A percentile compares a stretch with the other conserved stretches of the same genome.
Conservation (phyloP, 768 basidiomycete genomes). For the Megacollybia marginata region DNA sequence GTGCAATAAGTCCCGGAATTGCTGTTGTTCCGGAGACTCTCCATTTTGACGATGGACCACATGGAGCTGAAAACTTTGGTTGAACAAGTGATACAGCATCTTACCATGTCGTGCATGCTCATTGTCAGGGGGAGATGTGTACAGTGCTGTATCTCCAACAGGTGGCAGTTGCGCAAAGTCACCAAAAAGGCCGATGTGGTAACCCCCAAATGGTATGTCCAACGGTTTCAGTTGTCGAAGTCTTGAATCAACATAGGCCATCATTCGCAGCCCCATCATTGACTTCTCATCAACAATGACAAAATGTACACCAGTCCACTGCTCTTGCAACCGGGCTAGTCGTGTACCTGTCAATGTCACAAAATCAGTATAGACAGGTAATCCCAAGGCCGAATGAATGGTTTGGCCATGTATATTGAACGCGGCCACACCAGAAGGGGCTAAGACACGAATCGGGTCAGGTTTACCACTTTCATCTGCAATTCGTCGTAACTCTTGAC, state of each 20-base stretch:
- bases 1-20: neutral
- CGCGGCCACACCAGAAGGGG: neutral
- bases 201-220: constrained; percentile 1
- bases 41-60: constrained; percentile 1
- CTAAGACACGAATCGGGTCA: constrained; percentile 1
- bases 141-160: constrained; percentile 6
- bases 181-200: constrained; percentile 3
- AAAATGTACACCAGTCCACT: neutral
- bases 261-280: constrained; percentile 1
- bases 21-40: neutral
- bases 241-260: constrained; percentile 5
- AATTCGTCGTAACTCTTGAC: neutral
- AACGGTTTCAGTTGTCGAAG: constrained; percentile 4
- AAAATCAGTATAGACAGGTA: neutral
- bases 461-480: neutral
- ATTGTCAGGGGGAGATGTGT: neutral
- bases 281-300: constrained; percentile 5
- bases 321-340: neutral
- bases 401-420: constrained; percentile 1
- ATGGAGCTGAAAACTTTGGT: constrained; percentile 1
- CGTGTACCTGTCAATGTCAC: neutral
- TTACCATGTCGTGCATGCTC: constrained; percentile 1
- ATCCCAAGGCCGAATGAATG: neutral
- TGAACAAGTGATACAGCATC: constrained; percentile 3
- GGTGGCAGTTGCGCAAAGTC: constrained; percentile 10